Evolutionary conservation across 768 basidiomycete species (phyloP), one percentile per base, ranked within the genome.

Genomic region (Hemileccinum rubropunctum): DNA sequence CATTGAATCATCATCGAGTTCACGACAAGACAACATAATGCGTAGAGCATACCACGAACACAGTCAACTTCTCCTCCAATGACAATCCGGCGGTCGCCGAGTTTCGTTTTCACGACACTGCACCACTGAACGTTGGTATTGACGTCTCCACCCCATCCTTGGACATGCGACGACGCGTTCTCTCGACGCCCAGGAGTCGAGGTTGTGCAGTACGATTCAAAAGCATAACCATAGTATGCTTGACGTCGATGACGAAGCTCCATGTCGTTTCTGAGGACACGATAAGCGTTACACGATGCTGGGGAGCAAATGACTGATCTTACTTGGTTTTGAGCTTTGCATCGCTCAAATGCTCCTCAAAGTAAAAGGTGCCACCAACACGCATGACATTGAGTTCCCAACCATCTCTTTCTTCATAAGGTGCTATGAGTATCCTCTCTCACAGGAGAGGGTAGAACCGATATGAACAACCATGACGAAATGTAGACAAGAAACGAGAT

Each of bases 41-140:
- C 20, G 9, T 8, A 12, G 21, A 48, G 61, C 72, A 51, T 53
- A 88, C 91, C 87, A 65, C 82, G 75, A 18, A 93, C 82, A 61
- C 92, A 95, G 66, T 95, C 92, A 6, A 95, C 92, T 68, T 95
- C 92, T 6, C 93, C 92, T 1, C 92, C 92, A 41, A 94, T 81
- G 50, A 95, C 71, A 44, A 91, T 70, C 36, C 89, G 74, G 23
- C 75, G 79, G 48, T 81, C 76, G 0, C 84, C 88, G 21, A 94
- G 76, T 53, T 88, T 91, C 4, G 90, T 91, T 66, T 90, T 89
- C 39, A 92, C 87, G 45, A 95, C 84, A 52, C 81, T 84, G 60
- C 92, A 94, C 91, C 91, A 94, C 58, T 94, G 91, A 0, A 88
- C 78, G 58, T 92, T 92, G 11, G 91, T 94, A 62, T 95, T 77